Base-by-base conservation (phyloP, 768 basidiomycete genomes). In the Gautieria morchelliformis region DNA sequence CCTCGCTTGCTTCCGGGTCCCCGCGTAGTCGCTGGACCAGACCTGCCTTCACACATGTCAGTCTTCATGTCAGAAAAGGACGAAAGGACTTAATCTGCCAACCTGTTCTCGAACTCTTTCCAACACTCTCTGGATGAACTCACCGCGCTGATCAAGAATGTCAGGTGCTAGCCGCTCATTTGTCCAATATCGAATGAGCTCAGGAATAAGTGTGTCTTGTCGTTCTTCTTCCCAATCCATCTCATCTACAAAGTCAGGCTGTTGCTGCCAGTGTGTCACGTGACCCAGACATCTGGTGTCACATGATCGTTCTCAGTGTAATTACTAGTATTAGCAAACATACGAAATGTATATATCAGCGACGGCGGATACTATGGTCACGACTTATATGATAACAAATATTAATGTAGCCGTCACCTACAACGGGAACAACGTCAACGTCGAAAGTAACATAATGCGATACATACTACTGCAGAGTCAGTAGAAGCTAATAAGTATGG, bases 61-160 rank as follows among this genome's bases (percentile, higher is more conserved):
- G 10, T 42, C 20, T 24, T 9, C 22, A 40, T 27, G 41, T 14
- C 19, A 24, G 42, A n/a, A 46, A 50, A n/a, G 22, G 22, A n/a
- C 7, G 12, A 27, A 48, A 32, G 14, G 42, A 39, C 47, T 65
- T 37, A 64, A 14, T 27, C 35, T n/a, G 57, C 81, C 61, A 70
- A 93, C 93, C 85, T 88, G 93, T 68, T 84, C 78, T 65, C 87
- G 74, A 54, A 93, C 78, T 63, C 88, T 86, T 67, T 92, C 87
- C 60, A 93, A 71, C 49, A 92, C 63, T 22, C 74, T 70, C 8
- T 78, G 76, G 56, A 93, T 72, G 3, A 92, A 71, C 42, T 78
- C 78, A 60, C 87, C 87, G 59, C 87, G 87, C 3, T 81, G 80
- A 8, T 85, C 81, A 24, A 93, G 72, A 24, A 93, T 78, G 63